Base-by-base conservation (phyloP, 2,329 filamentous ascomycete genomes). In the Aspergillus niger region DNA sequence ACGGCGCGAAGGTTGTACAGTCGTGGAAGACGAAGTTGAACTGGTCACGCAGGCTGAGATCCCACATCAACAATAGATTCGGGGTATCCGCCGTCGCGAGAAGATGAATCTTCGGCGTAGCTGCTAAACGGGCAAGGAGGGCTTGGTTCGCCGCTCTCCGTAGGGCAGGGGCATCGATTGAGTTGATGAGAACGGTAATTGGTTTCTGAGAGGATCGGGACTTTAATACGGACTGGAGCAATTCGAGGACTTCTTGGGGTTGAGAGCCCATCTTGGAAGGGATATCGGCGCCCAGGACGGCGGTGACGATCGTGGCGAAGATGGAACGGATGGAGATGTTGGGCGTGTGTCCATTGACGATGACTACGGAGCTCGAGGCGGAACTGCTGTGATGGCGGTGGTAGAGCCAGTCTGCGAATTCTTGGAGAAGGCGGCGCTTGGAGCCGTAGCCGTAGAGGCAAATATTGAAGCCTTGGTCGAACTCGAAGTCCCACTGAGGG, bases 371-470 rank as follows among this genome's bases (percentile, higher is more conserved):
- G 5, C 85, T 82, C 64, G 67, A 72, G 15, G 63, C 65, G 52
- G 65, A 65, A 56, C 58, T 60, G 41, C 32, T 36, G 32, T 36
- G 32, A 5, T 70, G 67, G 22, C 74, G 75, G 55, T 82, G 76
- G 69, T 91, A 86, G 13, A 91, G 71, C 74, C 91, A 86, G 58
- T 86, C 84, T 0, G 91, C 92, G 73, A 97, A 96, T 47, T 85
- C 82, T 61, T 89, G 86, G 8, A 94, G 81, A 1, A 98, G 84
- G 3, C 81, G 79, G 36, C 91, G 84, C 76, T 99, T 99, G 2
- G 92, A 96, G 0, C 95, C 95, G 73, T 92, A 96, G 30, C 95
- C 95, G 73, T 96, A 97, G 0, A 97, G 79, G 72, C 95, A 97
- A 55, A 98, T 81, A 70, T 91, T 92, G 80, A 97, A 98, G 22